These are phyloP conservation scores for Dioscorea alata DNA, from an alignment of 106 monocot species.

Conservation along the genomic window DNA sequence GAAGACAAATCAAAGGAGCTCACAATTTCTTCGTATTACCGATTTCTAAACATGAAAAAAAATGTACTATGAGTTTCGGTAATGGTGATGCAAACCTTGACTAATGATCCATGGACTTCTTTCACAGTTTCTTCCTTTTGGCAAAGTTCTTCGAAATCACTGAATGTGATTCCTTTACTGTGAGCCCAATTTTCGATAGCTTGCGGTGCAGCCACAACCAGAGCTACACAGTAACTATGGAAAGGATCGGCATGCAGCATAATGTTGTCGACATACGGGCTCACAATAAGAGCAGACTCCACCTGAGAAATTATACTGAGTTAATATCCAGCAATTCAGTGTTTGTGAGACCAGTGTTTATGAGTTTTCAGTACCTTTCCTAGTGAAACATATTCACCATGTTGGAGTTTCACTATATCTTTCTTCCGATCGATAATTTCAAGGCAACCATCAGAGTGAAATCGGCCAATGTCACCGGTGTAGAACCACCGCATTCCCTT, in stretches of 20 bases:
- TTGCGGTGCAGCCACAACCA: constrained; percentile 45
- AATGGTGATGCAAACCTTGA: constrained; percentile 47
- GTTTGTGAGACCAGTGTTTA: neutral
- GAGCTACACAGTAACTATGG: constrained; percentile 81
- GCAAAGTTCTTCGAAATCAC: constrained; percentile 63
- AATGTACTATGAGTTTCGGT: no score
- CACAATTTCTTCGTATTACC: no score
- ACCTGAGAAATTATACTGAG: constrained; percentile 43
- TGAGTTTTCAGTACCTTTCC: constrained; percentile 61
- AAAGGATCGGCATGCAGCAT: constrained; percentile 92
- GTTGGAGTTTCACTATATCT: constrained; percentile 96
- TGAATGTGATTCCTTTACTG: constrained; percentile 46
- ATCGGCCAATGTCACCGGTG: constrained; percentile 78
- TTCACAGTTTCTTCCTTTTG: constrained; percentile 58
- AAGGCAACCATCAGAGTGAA: constrained; percentile 77
- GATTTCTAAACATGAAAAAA: no score
- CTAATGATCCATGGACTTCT: constrained; percentile 74
- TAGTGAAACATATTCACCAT: constrained; percentile 95
- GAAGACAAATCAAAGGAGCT: neutral
- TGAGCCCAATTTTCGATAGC: constrained; percentile 83
- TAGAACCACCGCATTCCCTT: constrained; percentile 93
- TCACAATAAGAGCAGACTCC: constrained; percentile 69
- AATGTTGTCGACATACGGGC: constrained; percentile 93
- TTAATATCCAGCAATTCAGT: neutral
- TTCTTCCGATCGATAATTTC: constrained; percentile 96